Base-by-base conservation (phyloP, 202 grass and related monocot genomes). In the Sporobolus alterniflorus region DNA sequence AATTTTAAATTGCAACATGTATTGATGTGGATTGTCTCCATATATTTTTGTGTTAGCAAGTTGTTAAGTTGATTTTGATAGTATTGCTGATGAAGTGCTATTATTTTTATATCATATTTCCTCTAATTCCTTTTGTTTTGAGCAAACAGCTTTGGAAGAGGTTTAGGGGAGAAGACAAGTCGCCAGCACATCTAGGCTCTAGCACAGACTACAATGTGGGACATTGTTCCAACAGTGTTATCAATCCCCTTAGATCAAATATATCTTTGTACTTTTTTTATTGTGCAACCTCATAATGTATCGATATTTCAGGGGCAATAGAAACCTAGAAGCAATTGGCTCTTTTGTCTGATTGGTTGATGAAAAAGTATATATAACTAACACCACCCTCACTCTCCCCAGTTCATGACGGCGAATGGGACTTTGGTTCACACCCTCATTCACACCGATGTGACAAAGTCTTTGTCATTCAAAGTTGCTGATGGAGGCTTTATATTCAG, bases 321-420 rank as follows among this genome's bases (percentile, higher is more conserved):
- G 3, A 39, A 39, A 7, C 36, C 3, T 39, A 39, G 5, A 39
- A 39, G 5, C 36, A 82, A 43, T 84, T 79, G 67, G 12, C 74
- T 26, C 34, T 57, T 26, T 49, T 79, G 40, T 31, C 69, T 29
- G 24, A 50, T 74, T 50, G 4, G 7, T 84, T 87, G 33, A 67
- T 78, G 4, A 78, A n/a, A 74, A 83, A 69, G 6, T 25, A 24
- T 41, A 18, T 21, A 14, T 79, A 42, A 30, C 22, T 69, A 80
- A 42, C 33, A 70, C 67, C 83, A 4, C 65, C 18, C 73, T 24
- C 63, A 26, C 46, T 59, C 11, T 85, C 29, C 48, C 47, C 80
- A 96, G 94, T 96, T 96, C 82, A 96, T 96, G 90, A 96, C 93
- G 91, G 94, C 89, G 13, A 97, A 94, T 41, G 94, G 89, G 33